Conservation (phyloP, 2,329 filamentous ascomycete genomes). For the Monascus ruber region DNA sequence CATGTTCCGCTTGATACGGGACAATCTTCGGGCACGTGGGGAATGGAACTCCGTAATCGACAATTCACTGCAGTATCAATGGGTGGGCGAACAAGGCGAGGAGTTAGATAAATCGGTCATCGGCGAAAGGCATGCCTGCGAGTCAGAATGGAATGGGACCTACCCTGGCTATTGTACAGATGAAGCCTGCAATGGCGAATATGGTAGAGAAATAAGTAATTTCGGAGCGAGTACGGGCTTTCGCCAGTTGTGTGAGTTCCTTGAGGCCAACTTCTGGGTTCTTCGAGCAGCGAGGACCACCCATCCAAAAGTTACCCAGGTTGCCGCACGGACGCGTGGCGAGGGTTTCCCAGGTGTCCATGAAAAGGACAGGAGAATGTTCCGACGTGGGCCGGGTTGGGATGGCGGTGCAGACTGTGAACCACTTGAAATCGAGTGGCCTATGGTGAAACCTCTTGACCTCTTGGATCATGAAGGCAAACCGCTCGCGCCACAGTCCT, state of each 20-base stretch:
- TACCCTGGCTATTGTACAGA: constrained; percentile 15
- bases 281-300: constrained; percentile 19
- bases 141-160: constrained; percentile 20
- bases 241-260: constrained; percentile 7
- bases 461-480: no score
- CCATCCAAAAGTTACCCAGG: constrained; percentile 14
- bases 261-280: constrained; percentile 20
- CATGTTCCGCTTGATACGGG: constrained; percentile 24
- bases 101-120: constrained; percentile 6
- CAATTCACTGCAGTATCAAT: constrained; percentile 12
- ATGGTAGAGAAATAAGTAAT: constrained; percentile 8
- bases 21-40: constrained; percentile 12
- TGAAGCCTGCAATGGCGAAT: constrained; percentile 13
- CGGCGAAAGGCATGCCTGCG: constrained; percentile 19
- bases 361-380: constrained; percentile 13
- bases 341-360: constrained; percentile 18
- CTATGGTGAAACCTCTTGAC: no score
- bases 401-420: constrained; percentile 13
- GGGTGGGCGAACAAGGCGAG: constrained; percentile 13
- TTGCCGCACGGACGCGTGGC: constrained; percentile 14
- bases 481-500: no score
- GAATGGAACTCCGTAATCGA: constrained; percentile 9
- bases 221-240: constrained; percentile 7
- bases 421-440: constrained; percentile 17
- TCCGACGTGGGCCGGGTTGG: constrained; percentile 23